Evolutionary conservation across 83 land plant genomes (phyloP), one percentile per base, ranked within the genome.

Genomic region (Thuja plicata): DNA sequence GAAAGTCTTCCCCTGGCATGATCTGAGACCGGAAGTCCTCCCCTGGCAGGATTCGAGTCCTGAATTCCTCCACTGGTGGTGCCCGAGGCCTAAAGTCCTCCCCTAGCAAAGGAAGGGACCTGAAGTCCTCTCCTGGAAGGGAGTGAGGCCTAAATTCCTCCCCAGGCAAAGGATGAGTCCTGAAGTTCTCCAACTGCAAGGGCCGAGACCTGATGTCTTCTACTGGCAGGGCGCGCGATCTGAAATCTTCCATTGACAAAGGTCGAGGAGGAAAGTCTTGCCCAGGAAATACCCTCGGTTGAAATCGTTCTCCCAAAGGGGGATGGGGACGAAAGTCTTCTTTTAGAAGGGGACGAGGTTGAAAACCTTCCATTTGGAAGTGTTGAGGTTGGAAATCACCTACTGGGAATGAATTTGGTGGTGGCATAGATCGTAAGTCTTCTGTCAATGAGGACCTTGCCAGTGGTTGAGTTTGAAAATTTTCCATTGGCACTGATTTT

Each of bases 291-390:
- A 82, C 55, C 45, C 62, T 74, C 54, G 57, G 34, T 17, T 66
- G 82, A 50, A 43, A 82, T 2, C 46, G 74, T 41, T 60, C 88
- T 48, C 87, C 46, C 21, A 87, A 81, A 37, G 89, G 43, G 34
- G 89, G 84, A 32, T 88, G 89, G 21, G 88, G 77, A 89, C 54
- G 73, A 24, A 27, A 80, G 54, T 79, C 84, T 74, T 46, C 71
- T 62, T 76, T 32, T 48, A 82, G 62, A 79, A 86, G 80, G 15
- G 83, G 45, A 19, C 9, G 43, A 16, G 48, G 9, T 80, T 12
- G 46, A 19, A 40, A 80, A 1, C 16, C 45, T 41, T 80, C 48
- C 48, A 40, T 88, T 60, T 57, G 77, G 50, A 76, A 46, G 8
- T 27, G 41, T 21, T 9, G 40, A 16, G 32, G 57, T 35, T 34